Conservation (phyloP, 805 yeast genomes). For the Saturnispora serradocipensis region DNA sequence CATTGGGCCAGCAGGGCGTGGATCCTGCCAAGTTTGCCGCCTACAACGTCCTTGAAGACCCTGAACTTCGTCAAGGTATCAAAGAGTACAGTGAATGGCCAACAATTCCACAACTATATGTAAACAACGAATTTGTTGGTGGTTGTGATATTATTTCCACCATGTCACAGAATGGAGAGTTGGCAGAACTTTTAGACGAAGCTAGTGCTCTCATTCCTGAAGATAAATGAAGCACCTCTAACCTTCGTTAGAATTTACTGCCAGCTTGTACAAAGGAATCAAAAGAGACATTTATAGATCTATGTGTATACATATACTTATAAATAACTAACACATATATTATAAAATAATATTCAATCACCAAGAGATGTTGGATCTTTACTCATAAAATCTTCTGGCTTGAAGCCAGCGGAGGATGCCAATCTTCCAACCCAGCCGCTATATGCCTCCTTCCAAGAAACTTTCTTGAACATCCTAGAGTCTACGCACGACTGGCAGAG, state of each 20-base stretch:
- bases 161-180: constrained; percentile 89
- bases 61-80: constrained; percentile 88
- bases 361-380: neutral
- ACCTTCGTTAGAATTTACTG: neutral
- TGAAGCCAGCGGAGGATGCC: constrained; percentile 1
- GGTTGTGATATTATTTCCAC: constrained; percentile 93
- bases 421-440: constrained; percentile 7
- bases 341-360: neutral
- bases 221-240: constrained; percentile 32
- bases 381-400: neutral
- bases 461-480: constrained; percentile 40
- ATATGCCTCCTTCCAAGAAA: constrained; percentile 20
- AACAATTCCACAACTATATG: constrained; percentile 93
- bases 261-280: neutral
- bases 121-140: constrained; percentile 85
- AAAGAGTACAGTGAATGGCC: constrained; percentile 98
- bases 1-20: constrained; percentile 93
- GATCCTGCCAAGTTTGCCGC: constrained; percentile 96
- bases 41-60: constrained; percentile 90
- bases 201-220: constrained; percentile 75
- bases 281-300: neutral
- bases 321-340: neutral
- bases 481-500: constrained; percentile 36
- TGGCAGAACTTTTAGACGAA: constrained; percentile 71
- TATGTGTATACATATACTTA: neutral